Conservation (phyloP, 441 rosid genomes). For the Euphorbia schlechtendalii region DNA sequence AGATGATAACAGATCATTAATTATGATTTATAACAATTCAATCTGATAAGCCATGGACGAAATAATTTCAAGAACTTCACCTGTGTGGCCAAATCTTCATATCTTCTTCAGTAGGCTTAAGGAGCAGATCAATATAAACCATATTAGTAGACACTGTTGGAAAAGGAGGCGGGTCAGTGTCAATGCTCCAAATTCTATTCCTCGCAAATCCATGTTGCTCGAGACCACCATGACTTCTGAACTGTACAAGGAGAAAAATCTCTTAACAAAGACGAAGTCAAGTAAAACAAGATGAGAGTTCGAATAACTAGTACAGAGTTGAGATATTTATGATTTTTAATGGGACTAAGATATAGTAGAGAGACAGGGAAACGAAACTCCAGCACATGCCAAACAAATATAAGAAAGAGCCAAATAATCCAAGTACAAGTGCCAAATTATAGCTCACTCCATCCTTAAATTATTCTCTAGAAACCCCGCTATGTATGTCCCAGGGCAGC, state of each 20-base stretch:
- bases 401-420: background rate
- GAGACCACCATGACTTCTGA: slow-evolving; percentile 55
- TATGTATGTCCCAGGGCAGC: background rate
- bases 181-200: slow-evolving; percentile 76
- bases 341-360: no score
- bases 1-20: no score
- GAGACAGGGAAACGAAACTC: background rate
- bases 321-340: slow-evolving; percentile 21
- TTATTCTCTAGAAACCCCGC: background rate
- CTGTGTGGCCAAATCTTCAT: no score
- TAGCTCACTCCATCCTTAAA: background rate
- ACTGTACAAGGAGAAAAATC: slow-evolving; percentile 39
- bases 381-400: background rate
- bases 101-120: no score
- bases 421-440: background rate
- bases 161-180: no score
- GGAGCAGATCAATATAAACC: no score
- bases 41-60: background rate
- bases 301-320: slow-evolving; percentile 35
- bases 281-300: slow-evolving; percentile 19
- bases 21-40: slow-evolving; percentile 1
- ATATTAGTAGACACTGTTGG: no score
- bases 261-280: slow-evolving; percentile 12
- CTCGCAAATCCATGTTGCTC: slow-evolving; percentile 90
- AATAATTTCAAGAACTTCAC: slow-evolving; percentile 25